A percentile compares a stretch with the other conserved stretches of the same genome.
Evolutionary conservation across 179 eudicot species (phyloP).

Genomic region (Carnegiea gigantea): DNA sequence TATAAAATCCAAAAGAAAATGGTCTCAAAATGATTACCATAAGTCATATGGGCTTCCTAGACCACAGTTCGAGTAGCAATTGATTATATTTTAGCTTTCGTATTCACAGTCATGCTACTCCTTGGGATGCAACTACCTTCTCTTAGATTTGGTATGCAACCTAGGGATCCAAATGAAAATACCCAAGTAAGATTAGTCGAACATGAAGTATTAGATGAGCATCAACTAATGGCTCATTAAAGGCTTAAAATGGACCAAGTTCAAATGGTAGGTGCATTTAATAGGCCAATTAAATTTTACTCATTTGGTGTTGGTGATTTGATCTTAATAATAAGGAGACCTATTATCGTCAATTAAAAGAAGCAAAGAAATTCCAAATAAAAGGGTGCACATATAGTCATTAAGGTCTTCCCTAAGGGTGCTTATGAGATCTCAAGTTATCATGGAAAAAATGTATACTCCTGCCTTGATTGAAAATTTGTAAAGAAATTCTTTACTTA

Average conservation of each 20-base stretch:
- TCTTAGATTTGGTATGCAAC: neutral
- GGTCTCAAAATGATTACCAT: neutral
- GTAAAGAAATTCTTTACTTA: slow-evolving; percentile 3
- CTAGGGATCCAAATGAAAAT: neutral
- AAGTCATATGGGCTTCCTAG: neutral
- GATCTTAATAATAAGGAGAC: slow-evolving; percentile 1
- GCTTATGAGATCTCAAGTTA: slow-evolving; percentile 9
- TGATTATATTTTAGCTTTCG: neutral
- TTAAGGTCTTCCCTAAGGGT: slow-evolving; percentile 5
- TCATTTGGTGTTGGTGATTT: slow-evolving; percentile 7
- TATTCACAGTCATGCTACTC: too few relatives aligned
- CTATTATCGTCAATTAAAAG: neutral
- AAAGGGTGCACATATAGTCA: neutral
- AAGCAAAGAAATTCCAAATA: too few relatives aligned
- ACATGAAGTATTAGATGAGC: slow-evolving; percentile 3
- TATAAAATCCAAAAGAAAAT: slow-evolving; percentile 8
- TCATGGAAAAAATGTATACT: neutral
- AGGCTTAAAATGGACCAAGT: slow-evolving; percentile 10
- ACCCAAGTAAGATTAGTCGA: neutral
- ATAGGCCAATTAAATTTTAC: neutral
- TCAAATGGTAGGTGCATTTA: neutral
- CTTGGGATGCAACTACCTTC: neutral
- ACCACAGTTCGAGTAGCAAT: neutral
- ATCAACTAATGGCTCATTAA: neutral
- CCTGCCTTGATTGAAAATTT: neutral